These are phyloP conservation scores for Climacium dendroides DNA, from an alignment of 225 moss, liverwort and hornwort genomes.

Conservation along the genomic window DNA sequence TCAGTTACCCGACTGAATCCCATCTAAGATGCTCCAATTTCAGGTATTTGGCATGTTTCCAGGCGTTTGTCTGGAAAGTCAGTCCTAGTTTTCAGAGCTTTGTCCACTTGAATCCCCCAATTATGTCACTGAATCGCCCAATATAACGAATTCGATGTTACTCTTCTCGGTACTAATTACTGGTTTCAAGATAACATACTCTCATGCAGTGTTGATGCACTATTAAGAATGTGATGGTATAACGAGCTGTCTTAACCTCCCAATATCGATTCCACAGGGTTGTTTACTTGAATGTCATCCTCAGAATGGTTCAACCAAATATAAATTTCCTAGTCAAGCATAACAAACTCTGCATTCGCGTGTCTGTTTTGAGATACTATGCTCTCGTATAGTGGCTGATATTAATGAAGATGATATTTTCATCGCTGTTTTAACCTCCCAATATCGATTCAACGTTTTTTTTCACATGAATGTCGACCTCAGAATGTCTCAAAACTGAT, in stretches of 20 bases:
- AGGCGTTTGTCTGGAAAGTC: background rate
- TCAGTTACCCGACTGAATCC: background rate
- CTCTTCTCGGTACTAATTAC: background rate
- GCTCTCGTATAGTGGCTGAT: background rate
- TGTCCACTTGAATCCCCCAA: background rate
- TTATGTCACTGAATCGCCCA: background rate
- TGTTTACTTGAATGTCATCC: no score
- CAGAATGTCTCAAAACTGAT: background rate
- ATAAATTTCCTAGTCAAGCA: no score
- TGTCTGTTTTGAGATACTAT: no score
- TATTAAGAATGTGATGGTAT: no score
- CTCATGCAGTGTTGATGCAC: no score
- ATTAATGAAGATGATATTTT: background rate
- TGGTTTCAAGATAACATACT: background rate
- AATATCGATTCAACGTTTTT: background rate
- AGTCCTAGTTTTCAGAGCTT: background rate
- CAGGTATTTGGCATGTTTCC: background rate
- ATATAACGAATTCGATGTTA: background rate
- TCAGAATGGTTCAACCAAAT: no score
- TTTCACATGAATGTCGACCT: background rate
- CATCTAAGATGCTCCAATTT: background rate
- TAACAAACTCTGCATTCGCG: no score
- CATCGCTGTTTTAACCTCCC: background rate
- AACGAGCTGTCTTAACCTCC: no score
- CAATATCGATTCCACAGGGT: no score